Conservation (phyloP, 78 protist species). For the Protostelium mycophagum region DNA sequence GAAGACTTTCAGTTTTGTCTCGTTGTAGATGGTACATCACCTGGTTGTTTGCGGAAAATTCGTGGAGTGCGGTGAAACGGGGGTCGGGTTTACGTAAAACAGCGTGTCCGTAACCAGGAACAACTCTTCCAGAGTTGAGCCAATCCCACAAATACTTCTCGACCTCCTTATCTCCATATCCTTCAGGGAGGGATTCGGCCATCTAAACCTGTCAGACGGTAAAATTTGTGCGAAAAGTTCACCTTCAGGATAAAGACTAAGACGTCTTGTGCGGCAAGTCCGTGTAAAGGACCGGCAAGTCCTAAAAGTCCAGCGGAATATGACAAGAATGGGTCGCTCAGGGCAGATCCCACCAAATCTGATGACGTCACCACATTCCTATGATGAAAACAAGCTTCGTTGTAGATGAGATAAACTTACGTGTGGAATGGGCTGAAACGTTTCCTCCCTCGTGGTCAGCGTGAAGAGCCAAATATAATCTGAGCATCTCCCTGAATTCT, state of each 20-base stretch:
- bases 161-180: conserved; percentile 32
- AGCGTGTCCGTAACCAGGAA: conserved; percentile 94
- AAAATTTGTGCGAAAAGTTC: neutral
- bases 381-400: no score
- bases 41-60: neutral
- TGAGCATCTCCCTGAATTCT: conserved; percentile 59
- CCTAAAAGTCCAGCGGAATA: conserved; percentile 57
- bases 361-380: neutral
- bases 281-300: conserved; percentile 73
- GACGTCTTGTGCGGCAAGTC: conserved; percentile 74
- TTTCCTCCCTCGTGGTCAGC: conserved; percentile 73
- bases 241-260: conserved; percentile 19
- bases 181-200: neutral
- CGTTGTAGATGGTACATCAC: no score
- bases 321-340: conserved; percentile 75
- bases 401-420: neutral
- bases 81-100: conserved; percentile 81
- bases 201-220: neutral
- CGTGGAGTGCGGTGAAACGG: conserved; percentile 13
- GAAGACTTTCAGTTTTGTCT: no score
- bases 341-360: conserved; percentile 69
- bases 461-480: conserved; percentile 73
- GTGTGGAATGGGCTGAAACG: conserved; percentile 72
- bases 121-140: conserved; percentile 77
- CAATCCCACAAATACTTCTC: conserved; percentile 66